These are phyloP conservation scores for Cladophialophora yegresii DNA, from an alignment of 2,329 filamentous ascomycete genomes.

Conservation along the genomic window DNA sequence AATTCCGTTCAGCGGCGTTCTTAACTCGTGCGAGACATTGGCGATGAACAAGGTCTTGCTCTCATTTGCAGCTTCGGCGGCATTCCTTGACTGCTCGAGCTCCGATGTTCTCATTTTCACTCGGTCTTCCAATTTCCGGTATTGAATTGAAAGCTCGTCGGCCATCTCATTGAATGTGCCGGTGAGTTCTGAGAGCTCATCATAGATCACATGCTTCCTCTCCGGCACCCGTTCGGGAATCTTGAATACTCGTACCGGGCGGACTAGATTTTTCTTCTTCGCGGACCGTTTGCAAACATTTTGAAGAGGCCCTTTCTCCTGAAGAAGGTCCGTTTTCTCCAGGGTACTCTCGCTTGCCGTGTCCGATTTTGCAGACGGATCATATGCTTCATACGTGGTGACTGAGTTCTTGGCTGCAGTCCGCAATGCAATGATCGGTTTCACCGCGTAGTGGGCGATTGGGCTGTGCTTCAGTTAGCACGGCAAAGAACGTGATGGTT, in stretches of 20 bases:
- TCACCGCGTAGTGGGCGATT: slow-evolving; percentile 75
- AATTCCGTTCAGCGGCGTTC: slow-evolving; percentile 92
- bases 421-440: slow-evolving; percentile 74
- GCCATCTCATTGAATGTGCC: slow-evolving; percentile 89
- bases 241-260: slow-evolving; percentile 59
- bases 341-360: slow-evolving; percentile 17
- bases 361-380: slow-evolving; percentile 50
- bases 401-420: slow-evolving; percentile 69
- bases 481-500: slow-evolving; percentile 42
- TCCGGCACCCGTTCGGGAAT: slow-evolving; percentile 81
- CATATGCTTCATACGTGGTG: slow-evolving; percentile 44
- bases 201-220: slow-evolving; percentile 71
- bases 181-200: slow-evolving; percentile 83
- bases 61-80: slow-evolving; percentile 86
- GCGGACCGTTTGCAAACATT: slow-evolving; percentile 9
- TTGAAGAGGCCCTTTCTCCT: slow-evolving; percentile 35
- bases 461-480: slow-evolving; percentile 47
- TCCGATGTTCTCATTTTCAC: slow-evolving; percentile 79
- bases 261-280: slow-evolving; percentile 5
- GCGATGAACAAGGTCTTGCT: slow-evolving; percentile 97
- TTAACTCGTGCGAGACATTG: slow-evolving; percentile 82
- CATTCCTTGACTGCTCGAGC: slow-evolving; percentile 83
- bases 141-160: slow-evolving; percentile 82
- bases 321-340: slow-evolving; percentile 42
- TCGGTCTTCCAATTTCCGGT: slow-evolving; percentile 76